These are phyloP conservation scores for Saturnispora silvae DNA, from an alignment of 805 yeast species.

Conservation along the genomic window DNA sequence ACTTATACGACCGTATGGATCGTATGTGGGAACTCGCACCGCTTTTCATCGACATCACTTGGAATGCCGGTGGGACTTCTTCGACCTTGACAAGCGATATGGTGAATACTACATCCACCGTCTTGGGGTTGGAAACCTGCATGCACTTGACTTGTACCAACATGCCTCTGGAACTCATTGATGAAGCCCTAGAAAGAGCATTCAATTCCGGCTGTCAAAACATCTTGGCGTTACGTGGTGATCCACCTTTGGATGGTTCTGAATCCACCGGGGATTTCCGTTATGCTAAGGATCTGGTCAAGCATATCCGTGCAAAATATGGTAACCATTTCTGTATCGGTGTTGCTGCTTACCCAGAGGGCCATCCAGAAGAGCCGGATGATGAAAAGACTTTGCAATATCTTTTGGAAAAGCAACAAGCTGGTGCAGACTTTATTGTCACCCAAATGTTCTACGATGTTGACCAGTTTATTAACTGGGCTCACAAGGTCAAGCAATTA, in stretches of 20 bases:
- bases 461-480: conserved; percentile 79
- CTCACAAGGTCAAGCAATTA: conserved; percentile 49
- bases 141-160: conserved; percentile 97
- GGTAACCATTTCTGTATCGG: conserved; percentile 91
- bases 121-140: conserved; percentile 88
- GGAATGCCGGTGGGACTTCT: conserved; percentile 96
- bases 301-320: conserved; percentile 61
- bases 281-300: conserved; percentile 80
- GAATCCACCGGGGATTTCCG: conserved; percentile 75
- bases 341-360: conserved; percentile 96
- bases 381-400: conserved; percentile 41
- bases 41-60: conserved; percentile 87
- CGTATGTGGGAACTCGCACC: conserved; percentile 92
- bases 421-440: conserved; percentile 87
- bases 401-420: conserved; percentile 82
- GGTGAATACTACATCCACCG: conserved; percentile 83
- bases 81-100: conserved; percentile 81
- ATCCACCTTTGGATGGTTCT: conserved; percentile 72
- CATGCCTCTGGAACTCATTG: conserved; percentile 74
- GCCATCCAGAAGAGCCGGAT: conserved; percentile 80
- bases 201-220: conserved; percentile 90
- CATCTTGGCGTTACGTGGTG: conserved; percentile 90
- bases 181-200: conserved; percentile 76
- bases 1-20: conserved; percentile 93
- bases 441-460: conserved; percentile 97